Percentiles rank a stretch among this genome's conserved stretches.
Conservation (phyloP, 257 asterid genomes). For the Jacaranda mimosifolia region DNA sequence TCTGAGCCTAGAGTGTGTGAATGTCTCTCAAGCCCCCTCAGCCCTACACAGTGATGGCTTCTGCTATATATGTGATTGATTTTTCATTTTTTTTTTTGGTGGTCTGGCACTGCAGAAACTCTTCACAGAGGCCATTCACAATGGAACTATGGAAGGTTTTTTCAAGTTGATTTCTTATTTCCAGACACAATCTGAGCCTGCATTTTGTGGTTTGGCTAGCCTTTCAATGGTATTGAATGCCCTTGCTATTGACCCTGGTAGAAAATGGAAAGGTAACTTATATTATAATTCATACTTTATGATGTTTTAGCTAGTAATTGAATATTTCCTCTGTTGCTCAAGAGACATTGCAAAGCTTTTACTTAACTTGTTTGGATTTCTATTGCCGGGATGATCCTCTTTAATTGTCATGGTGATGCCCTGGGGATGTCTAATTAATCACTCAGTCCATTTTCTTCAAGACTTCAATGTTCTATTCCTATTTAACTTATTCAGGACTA, state of each 20-base stretch:
- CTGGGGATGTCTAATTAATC: slow-evolving; percentile 6
- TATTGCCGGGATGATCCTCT: slow-evolving; percentile 7
- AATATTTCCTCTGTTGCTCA: neutral
- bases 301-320: slow-evolving; percentile 3
- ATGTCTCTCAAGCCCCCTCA: neutral
- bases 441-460: neutral
- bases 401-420: slow-evolving; percentile 18
- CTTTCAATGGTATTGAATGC: slow-evolving; percentile 98
- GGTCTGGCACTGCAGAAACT: slow-evolving; percentile 71
- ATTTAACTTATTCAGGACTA: neutral
- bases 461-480: neutral
- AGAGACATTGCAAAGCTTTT: slow-evolving; percentile 12
- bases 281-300: neutral
- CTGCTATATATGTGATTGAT: slow-evolving; percentile 28
- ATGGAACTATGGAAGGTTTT: slow-evolving; percentile 96
- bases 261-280: slow-evolving; percentile 94
- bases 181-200: slow-evolving; percentile 99
- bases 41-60: neutral
- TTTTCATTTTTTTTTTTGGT: neutral
- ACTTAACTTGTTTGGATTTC: neutral
- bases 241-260: slow-evolving; percentile 95
- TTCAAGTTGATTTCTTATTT: slow-evolving; percentile 92
- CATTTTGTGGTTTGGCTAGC: slow-evolving; percentile 98
- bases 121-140: slow-evolving; percentile 85
- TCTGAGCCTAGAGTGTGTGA: slow-evolving; percentile 4